Conservation (phyloP, 257 asterid genomes). For the Ophiorrhiza pumila region DNA sequence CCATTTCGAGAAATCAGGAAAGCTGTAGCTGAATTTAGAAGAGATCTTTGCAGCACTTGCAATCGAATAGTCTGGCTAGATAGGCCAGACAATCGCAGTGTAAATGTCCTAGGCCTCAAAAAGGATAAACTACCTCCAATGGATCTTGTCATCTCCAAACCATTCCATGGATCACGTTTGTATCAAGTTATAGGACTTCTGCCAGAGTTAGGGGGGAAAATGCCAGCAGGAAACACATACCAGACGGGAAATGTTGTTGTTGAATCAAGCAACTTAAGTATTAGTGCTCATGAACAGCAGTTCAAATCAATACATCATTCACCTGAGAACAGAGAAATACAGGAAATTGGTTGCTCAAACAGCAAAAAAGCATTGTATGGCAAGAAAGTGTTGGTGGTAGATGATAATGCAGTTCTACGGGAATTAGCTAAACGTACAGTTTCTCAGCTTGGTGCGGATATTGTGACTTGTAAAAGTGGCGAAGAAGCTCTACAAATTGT, state of each 20-base stretch:
- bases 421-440: constrained; percentile 35
- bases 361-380: constrained; percentile 37
- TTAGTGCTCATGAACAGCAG: not conserved
- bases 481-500: constrained; percentile 50
- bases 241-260: not conserved
- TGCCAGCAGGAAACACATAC: not conserved
- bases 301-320: not conserved
- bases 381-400: constrained; percentile 57
- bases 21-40: constrained; percentile 57
- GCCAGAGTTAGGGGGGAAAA: constrained; percentile 50
- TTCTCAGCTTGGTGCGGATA: constrained; percentile 47
- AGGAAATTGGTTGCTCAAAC: not conserved
- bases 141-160: constrained; percentile 53
- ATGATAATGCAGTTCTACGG: constrained; percentile 42
- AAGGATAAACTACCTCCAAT: constrained; percentile 44
- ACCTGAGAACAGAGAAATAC: not conserved
- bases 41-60: constrained; percentile 28
- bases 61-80: constrained; percentile 66
- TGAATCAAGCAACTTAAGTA: not conserved
- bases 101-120: constrained; percentile 32
- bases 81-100: constrained; percentile 20
- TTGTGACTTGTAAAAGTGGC: constrained; percentile 44
- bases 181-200: constrained; percentile 39
- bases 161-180: constrained; percentile 79
- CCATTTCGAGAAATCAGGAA: constrained; percentile 37